These are phyloP conservation scores for Trypanosoma platydactyli DNA, from an alignment of 208 protist genomes.

Conservation along the genomic window DNA sequence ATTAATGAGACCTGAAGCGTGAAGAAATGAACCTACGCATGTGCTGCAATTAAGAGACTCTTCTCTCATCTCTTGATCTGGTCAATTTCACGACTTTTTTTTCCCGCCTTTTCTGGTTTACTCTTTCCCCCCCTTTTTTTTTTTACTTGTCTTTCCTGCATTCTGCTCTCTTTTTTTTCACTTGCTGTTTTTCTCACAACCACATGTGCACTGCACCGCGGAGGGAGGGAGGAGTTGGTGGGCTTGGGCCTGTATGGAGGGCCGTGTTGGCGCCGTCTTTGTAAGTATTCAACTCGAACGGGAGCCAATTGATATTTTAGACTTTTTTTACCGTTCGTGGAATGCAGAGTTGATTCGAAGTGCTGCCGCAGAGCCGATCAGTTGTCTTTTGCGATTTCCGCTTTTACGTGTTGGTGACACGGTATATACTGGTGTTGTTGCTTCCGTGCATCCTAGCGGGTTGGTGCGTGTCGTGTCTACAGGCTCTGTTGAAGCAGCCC, in stretches of 20 bases:
- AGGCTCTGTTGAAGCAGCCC: slow-evolving; percentile 24
- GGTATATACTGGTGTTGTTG: slow-evolving; percentile 34
- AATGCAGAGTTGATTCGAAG: slow-evolving; percentile 41
- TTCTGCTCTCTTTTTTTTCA: neutral
- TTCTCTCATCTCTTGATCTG: too few relatives aligned
- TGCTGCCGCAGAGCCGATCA: slow-evolving; percentile 18
- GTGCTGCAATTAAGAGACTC: too few relatives aligned
- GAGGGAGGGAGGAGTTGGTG: neutral
- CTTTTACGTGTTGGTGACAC: slow-evolving; percentile 20
- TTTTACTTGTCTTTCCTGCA: slow-evolving; percentile 5
- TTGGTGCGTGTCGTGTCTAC: slow-evolving; percentile 26
- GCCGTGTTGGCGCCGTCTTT: slow-evolving; percentile 31
- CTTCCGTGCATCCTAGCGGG: slow-evolving; percentile 25
- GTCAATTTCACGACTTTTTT: too few relatives aligned
- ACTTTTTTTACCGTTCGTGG: slow-evolving; percentile 34
- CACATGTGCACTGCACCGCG: neutral
- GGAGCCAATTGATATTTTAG: slow-evolving; percentile 23
- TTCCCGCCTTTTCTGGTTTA: slow-evolving; percentile 14
- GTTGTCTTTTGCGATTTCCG: slow-evolving; percentile 41
- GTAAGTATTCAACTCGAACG: slow-evolving; percentile 24
- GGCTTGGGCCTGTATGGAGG: slow-evolving; percentile 18
- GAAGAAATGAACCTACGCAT: neutral
- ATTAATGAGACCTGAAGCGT: neutral
- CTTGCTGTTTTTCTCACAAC: slow-evolving; percentile 15
- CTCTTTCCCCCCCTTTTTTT: slow-evolving; percentile 10